Base-by-base conservation (phyloP, 2,329 filamentous ascomycete genomes). In the Penicillium sp. region DNA sequence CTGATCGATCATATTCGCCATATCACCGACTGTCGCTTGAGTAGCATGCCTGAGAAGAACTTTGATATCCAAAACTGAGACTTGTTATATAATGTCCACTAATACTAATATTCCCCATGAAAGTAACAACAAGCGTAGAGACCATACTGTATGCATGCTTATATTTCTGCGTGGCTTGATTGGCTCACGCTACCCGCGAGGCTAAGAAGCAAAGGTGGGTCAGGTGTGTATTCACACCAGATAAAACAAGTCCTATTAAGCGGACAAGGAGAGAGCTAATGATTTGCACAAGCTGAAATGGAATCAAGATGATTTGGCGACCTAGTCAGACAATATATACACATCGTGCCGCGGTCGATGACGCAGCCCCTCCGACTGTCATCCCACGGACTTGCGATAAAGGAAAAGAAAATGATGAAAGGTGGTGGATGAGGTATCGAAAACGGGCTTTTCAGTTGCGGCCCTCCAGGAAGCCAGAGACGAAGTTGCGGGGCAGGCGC, bases 401-500 rank as follows among this genome's bases (percentile, higher is more conserved):
- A 63, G 57, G 47, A 56, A 64, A 62, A 58, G 60, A 61, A 61
- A 62, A 54, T 53, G 40, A 51, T 57, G 64, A 66, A 35, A 64
- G 60, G 56, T 53, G 35, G 60, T 53, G 42, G 54, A 63, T 50
- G 59, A 54, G 51, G 53, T 65, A 60, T 58, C 63, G 50, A 63
- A 65, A 61, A 70, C 56, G 66, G 56, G 49, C 53, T 69, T 71
- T 70, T 74, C 72, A 76, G 73, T 76, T 81, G 77, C 87, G 77
- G 82, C 93, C 95, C 91, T 98, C 92, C 73, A 99, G 84, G 84
- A 99, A 99, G 54, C 92, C 92, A 71, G 89, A 86, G 82, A 99
- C 96, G 82, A 99, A 99, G 83, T 87, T 95, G 73, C 88, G 88
- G 42, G 94, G 94, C 80, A 97, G 81, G 77, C 87, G 88, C 71